phyloP scores from a whole-genome alignment of 2,329 filamentous ascomycete genomes.

The Fusarium burgessii region DNA sequence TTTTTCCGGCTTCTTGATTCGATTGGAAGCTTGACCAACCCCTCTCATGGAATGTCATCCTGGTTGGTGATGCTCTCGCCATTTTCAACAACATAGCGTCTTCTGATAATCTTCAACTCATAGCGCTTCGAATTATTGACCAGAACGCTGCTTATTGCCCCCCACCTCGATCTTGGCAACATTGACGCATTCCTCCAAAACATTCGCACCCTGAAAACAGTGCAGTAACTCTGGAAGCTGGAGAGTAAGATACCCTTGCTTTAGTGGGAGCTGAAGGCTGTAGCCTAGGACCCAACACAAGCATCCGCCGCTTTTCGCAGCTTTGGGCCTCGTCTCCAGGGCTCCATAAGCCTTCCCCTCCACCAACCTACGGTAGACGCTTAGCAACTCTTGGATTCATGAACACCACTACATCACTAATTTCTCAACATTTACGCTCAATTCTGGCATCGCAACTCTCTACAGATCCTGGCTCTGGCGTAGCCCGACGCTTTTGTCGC shows the following conservation, averaged over 20 bases:
- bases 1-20: conserved; percentile 20
- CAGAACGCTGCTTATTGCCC: conserved; percentile 11
- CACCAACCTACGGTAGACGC: conserved; percentile 21
- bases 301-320: conserved; percentile 23
- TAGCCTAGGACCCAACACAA: conserved; percentile 27
- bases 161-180: conserved; percentile 43
- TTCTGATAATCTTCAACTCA: conserved; percentile 1
- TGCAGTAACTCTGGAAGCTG: background rate
- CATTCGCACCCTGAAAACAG: conserved; percentile 15
- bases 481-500: conserved; percentile 40
- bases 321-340: conserved; percentile 8
- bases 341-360: conserved; percentile 28
- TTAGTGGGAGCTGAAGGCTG: conserved; percentile 32
- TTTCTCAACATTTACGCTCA: conserved; percentile 27
- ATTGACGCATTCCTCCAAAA: conserved; percentile 25
- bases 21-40: background rate
- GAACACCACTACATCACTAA: conserved; percentile 41
- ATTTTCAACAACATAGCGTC: conserved; percentile 27
- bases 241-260: conserved; percentile 17
- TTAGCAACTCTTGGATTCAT: conserved; percentile 39
- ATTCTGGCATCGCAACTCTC: conserved; percentile 34
- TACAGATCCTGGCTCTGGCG: conserved; percentile 31
- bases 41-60: conserved; percentile 22
- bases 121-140: conserved; percentile 3
- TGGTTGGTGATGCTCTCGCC: conserved; percentile 25